phyloP scores from a whole-genome alignment of 768 basidiomycete species.

The Boletellus ananas region DNA sequence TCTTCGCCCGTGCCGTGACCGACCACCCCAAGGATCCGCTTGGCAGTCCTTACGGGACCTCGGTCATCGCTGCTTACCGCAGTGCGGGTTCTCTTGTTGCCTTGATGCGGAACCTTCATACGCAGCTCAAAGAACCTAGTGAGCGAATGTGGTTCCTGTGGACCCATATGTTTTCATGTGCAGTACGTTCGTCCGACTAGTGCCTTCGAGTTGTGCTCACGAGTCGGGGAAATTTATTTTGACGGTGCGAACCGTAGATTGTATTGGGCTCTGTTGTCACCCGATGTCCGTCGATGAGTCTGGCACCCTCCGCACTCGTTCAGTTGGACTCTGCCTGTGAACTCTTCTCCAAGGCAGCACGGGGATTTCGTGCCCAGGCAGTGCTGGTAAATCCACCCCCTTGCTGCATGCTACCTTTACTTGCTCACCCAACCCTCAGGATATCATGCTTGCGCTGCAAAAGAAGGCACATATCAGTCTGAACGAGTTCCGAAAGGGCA shows the following conservation, averaged over 20 bases:
- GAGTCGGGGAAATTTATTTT: conserved; percentile 2
- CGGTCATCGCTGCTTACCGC: conserved; percentile 70
- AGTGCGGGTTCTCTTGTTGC: conserved; percentile 70
- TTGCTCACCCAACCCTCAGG: conserved; percentile 34
- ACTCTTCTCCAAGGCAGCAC: conserved; percentile 66
- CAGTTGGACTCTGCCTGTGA: conserved; percentile 75
- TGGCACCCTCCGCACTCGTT: conserved; percentile 69
- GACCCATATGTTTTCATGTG: conserved; percentile 54
- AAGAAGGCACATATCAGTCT: conserved; percentile 63
- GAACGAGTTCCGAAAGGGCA: conserved; percentile 60
- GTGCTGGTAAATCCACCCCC: conserved; percentile 48
- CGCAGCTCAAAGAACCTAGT: conserved; percentile 58
- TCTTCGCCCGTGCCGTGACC: conserved; percentile 69
- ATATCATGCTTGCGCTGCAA: conserved; percentile 61
- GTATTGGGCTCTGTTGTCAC: conserved; percentile 74
- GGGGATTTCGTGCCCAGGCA: conserved; percentile 58
- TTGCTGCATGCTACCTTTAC: background rate
- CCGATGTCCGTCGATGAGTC: conserved; percentile 73
- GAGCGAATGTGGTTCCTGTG: conserved; percentile 60
- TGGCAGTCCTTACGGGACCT: conserved; percentile 68
- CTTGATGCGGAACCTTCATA: conserved; percentile 64
- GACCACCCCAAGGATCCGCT: conserved; percentile 73
- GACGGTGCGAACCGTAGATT: conserved; percentile 37
- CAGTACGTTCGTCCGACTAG: conserved; percentile 39
- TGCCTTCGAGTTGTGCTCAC: conserved; percentile 16